Evolutionary conservation across 139 green algal species (phyloP).

Genomic region (Tetraselmis striata): DNA sequence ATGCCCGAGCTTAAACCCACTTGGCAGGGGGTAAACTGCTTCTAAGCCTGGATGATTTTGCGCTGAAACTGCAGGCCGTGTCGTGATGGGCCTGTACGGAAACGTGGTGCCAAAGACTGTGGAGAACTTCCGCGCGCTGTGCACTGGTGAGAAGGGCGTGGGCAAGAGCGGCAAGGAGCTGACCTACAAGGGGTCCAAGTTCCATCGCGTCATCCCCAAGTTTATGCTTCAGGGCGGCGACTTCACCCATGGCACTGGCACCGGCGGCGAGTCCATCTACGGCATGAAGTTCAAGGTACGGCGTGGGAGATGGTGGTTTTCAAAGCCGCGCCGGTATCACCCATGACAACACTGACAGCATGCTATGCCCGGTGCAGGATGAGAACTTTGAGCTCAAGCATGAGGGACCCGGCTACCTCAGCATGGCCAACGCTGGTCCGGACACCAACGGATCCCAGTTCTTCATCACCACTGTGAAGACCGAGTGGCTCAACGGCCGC

Average conservation of each 20-base stretch:
- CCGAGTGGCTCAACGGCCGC: conserved; percentile 51
- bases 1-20: too few relatives aligned
- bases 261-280: conserved; percentile 85
- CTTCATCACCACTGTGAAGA: conserved; percentile 61
- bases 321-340: too few relatives aligned
- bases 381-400: conserved; percentile 87
- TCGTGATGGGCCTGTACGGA: conserved; percentile 81
- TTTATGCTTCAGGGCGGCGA: conserved; percentile 63
- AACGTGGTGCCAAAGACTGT: conserved; percentile 75
- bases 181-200: conserved; percentile 64
- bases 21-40: too few relatives aligned
- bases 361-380: conserved; percentile 40
- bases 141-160: conserved; percentile 70
- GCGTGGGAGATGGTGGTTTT: too few relatives aligned
- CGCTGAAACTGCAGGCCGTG: conserved; percentile 59
- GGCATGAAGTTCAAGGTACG: conserved; percentile 63
- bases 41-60: too few relatives aligned
- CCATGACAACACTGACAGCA: too few relatives aligned
- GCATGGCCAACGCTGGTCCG: conserved; percentile 83
- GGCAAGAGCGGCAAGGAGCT: conserved; percentile 75
- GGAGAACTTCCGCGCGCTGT: conserved; percentile 74
- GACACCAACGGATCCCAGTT: conserved; percentile 73
- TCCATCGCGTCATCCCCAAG: conserved; percentile 86
- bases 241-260: conserved; percentile 51
- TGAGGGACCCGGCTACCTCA: conserved; percentile 60